Evolutionary conservation across 2,329 filamentous ascomycete species (phyloP).

Genomic region (Teratosphaeria nubilosa): DNA sequence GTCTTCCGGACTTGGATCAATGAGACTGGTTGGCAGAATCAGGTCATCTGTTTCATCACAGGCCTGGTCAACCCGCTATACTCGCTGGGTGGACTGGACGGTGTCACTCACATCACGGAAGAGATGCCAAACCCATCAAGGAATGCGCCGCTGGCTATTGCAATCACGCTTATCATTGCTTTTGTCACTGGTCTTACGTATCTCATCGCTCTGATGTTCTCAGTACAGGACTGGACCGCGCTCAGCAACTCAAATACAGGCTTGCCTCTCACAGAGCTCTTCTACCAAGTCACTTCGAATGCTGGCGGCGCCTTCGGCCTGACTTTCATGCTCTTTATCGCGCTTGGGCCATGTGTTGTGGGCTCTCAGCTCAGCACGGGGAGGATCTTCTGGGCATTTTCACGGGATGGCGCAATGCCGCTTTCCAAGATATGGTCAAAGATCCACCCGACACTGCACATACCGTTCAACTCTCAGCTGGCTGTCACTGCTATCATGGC

Average conservation of each 20-base stretch:
- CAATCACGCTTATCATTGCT: constrained; percentile 40
- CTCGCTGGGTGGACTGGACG: constrained; percentile 36
- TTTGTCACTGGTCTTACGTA: constrained; percentile 42
- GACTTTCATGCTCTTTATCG: neutral
- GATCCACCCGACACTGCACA: neutral
- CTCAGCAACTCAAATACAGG: constrained; percentile 32
- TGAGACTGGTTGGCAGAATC: constrained; percentile 38
- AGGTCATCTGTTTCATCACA: constrained; percentile 42
- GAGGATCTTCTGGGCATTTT: neutral
- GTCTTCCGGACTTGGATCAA: constrained; percentile 46
- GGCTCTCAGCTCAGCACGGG: neutral
- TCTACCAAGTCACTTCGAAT: constrained; percentile 1
- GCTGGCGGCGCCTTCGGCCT: neutral
- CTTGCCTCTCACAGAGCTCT: constrained; percentile 25
- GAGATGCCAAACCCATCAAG: constrained; percentile 38
- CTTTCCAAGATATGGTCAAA: neutral
- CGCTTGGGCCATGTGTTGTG: neutral
- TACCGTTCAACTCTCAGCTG: neutral
- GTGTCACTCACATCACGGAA: constrained; percentile 42
- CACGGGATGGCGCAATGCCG: neutral
- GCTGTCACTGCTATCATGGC: neutral
- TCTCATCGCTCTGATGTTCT: constrained; percentile 41
- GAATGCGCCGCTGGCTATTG: constrained; percentile 41
- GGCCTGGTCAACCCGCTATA: constrained; percentile 44
- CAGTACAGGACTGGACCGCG: constrained; percentile 33